Percentiles rank a stretch among this genome's conserved stretches.
These are phyloP conservation scores for Fusarium ramigenum DNA, from an alignment of 2,329 filamentous ascomycete species.

Conservation along the genomic window DNA sequence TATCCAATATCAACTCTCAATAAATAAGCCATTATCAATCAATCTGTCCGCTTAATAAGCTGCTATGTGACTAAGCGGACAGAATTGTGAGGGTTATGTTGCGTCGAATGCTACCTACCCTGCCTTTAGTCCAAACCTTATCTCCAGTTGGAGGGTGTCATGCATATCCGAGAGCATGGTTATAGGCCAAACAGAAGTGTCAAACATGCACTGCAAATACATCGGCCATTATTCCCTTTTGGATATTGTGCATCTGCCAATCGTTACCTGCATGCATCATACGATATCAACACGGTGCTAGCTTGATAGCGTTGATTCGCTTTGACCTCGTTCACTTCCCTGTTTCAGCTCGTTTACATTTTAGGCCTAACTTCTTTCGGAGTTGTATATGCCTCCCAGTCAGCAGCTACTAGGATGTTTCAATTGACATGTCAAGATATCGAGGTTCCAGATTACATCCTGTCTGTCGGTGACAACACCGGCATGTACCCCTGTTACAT, in stretches of 20 bases:
- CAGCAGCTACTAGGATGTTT: not conserved
- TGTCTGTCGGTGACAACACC: rapidly evolving
- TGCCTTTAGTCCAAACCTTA: no score
- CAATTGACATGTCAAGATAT: rapidly evolving
- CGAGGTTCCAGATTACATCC: not conserved
- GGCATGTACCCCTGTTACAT: not conserved
- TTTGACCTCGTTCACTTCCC: rapidly evolving
- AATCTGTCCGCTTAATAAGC: no score
- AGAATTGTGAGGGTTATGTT: no score
- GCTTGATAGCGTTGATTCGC: rapidly evolving
- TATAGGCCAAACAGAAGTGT: not conserved
- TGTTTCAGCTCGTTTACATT: rapidly evolving
- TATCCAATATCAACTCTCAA: no score
- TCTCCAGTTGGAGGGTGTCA: no score
- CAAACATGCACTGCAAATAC: rapidly evolving
- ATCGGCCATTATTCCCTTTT: not conserved
- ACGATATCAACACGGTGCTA: not conserved
- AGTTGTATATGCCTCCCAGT: no score
- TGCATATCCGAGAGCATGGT: rapidly evolving
- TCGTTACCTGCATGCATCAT: not conserved
- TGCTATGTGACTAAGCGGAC: no score
- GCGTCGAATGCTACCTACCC: no score
- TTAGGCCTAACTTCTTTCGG: rapidly evolving
- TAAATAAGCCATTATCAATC: no score
- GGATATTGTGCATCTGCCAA: not conserved